Evolutionary conservation across 257 asterid genomes (phyloP).

Genomic region (Forsythia suspensa): DNA sequence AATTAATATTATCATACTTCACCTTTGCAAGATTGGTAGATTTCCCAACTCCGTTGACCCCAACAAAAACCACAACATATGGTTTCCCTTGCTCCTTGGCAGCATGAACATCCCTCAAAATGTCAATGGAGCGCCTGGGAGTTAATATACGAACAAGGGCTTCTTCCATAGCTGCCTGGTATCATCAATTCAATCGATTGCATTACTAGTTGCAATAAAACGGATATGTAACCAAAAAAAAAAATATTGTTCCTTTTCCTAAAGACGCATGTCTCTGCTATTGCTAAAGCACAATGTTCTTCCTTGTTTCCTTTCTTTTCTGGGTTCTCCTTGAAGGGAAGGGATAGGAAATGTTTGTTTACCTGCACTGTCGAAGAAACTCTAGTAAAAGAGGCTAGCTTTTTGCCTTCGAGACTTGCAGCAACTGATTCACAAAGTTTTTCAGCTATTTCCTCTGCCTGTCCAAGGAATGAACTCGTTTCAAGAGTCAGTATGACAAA

Average conservation of each 20-base stretch:
- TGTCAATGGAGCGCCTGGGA: conserved; percentile 94
- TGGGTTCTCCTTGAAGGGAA: neutral
- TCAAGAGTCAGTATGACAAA: neutral
- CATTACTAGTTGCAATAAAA: conserved; percentile 1
- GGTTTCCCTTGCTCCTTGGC: conserved; percentile 95
- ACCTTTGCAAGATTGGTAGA: conserved; percentile 99
- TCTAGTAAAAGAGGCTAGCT: conserved; percentile 83
- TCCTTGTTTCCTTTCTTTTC: neutral
- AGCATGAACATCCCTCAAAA: conserved; percentile 91
- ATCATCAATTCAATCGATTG: conserved; percentile 20
- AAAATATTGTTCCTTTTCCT: neutral
- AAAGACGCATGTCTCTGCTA: no score
- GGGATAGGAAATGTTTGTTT: conserved; percentile 1
- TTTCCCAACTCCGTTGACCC: conserved; percentile 98
- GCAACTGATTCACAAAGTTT: conserved; percentile 97
- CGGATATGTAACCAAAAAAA: neutral
- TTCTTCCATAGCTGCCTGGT: conserved; percentile 96
- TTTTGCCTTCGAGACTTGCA: conserved; percentile 96
- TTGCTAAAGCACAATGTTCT: neutral
- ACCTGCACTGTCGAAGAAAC: conserved; percentile 97
- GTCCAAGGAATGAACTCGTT: conserved; percentile 18
- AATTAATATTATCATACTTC: conserved; percentile 7
- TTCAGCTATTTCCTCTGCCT: conserved; percentile 99
- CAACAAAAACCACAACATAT: conserved; percentile 94
- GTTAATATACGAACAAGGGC: conserved; percentile 97